Evolutionary conservation across 2,329 filamentous ascomycete species (phyloP), one percentile per base, ranked within the genome.

Genomic region (Trichoderma sp.): DNA sequence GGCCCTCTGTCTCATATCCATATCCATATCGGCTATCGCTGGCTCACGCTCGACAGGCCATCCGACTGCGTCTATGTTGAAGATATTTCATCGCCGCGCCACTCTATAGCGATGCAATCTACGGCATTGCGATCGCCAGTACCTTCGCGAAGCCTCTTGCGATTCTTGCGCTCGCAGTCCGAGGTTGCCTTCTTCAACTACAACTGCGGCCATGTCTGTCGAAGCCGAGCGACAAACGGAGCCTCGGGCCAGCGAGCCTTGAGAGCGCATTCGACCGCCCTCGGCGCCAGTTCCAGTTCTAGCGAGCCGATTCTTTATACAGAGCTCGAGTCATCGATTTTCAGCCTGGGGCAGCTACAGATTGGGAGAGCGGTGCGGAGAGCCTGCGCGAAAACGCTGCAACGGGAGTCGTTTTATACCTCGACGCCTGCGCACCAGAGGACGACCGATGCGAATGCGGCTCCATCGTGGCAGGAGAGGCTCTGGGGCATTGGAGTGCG

Each of bases 111-210:
- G 71, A 87, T 87, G 83, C 81, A 81, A 72, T 79, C 69, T 40
- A 59, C 80, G 70, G 76, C 79, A 72, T 74, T 83, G 74, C 80
- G 78, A 72, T 71, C 77, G 52, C 81, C 83, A 60, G 85, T 84
- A 63, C 87, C 87, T 31, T 88, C 86, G 63, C 80, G 79, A 72
- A 82, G 79, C 70, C 86, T 95, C 24, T 83, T 96, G 72, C 89
- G 89, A 73, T 95, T 92, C 78, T 84, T 96, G 72, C 89, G 88
- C 73, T 87, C 84, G 66, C 92, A 94, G 78, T 88, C 91, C 72
- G 86, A 91, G 74, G 83, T 83, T 67, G 76, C 86, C 71, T 86
- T 87, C 74, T 84, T 86, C 78, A 81, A 77, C 67, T 77, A 81
- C 66, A 83, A 81, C 74, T 76, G 77, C 37, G 40, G 56, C 53